Evolutionary conservation across 169 alveolate genomes (phyloP).

Genomic region (Toxoplasma gondii): DNA sequence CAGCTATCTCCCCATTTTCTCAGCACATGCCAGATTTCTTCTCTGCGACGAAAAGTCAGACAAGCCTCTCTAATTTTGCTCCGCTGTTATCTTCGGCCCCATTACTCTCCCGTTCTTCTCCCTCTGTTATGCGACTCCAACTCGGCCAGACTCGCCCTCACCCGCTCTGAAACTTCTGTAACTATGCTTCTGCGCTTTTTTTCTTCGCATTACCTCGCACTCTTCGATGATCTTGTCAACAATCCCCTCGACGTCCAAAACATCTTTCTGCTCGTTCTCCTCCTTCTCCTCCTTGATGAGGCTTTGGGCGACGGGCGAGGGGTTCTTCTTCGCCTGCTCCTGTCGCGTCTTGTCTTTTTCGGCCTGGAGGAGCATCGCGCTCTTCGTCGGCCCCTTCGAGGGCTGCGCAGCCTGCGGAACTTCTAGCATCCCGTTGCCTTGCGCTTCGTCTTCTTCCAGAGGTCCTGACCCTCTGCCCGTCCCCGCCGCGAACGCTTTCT

Average conservation of each 20-base stretch:
- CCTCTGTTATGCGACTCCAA: no score
- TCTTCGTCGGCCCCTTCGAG: constrained; percentile 33
- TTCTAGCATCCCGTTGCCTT: constrained; percentile 10
- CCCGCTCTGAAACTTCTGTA: no score
- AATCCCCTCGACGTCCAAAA: constrained; percentile 55
- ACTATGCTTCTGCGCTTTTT: no score
- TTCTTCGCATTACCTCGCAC: constrained; percentile 50
- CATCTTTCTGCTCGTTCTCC: background rate
- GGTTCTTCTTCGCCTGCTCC: constrained; percentile 53
- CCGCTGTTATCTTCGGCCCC: no score
- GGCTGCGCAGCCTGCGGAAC: background rate
- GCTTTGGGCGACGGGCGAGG: constrained; percentile 58
- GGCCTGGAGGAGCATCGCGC: constrained; percentile 47
- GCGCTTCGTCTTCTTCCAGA: background rate
- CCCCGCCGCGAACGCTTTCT: background rate
- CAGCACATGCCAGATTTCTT: no score
- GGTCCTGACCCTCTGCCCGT: background rate
- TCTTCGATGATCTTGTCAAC: constrained; percentile 68
- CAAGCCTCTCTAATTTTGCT: no score
- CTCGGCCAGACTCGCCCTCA: no score
- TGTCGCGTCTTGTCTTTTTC: constrained; percentile 53
- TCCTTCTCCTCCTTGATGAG: constrained; percentile 56
- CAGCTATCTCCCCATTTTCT: no score
- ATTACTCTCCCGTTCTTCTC: no score
- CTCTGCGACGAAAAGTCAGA: no score